Conservation (phyloP, 306 rosid genomes). For the Ammopiptanthus mongolicus region DNA sequence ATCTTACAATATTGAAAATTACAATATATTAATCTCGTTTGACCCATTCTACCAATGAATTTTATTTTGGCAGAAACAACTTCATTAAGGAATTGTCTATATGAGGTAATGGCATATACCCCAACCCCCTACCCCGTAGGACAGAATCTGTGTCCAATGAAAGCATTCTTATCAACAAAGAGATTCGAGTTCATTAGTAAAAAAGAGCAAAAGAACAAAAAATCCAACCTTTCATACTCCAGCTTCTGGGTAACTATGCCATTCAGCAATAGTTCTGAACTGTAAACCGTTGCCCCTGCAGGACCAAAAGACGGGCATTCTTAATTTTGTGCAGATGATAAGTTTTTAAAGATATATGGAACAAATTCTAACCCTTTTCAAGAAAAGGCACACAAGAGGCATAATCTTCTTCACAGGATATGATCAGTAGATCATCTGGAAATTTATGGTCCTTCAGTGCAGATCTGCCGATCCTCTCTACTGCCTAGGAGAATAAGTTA, state of each 20-base stretch:
- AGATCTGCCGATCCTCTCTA: conserved; percentile 68
- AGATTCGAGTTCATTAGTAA: neutral
- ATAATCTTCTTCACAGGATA: conserved; percentile 91
- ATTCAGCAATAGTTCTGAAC: conserved; percentile 85
- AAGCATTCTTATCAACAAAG: neutral
- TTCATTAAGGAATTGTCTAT: neutral
- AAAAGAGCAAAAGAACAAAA: conserved; percentile 11
- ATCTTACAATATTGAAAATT: no score
- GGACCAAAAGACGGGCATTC: conserved; percentile 12
- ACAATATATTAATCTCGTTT: no score
- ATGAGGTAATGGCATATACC: neutral
- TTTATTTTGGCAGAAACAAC: conserved; percentile 8
- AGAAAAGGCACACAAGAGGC: conserved; percentile 67
- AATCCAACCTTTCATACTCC: conserved; percentile 71
- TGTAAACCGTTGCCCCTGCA: conserved; percentile 75
- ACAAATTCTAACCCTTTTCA: conserved; percentile 62
- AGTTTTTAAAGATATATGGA: neutral
- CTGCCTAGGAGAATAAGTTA: conserved; percentile 38
- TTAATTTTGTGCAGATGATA: neutral
- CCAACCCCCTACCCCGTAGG: neutral
- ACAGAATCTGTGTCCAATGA: neutral
- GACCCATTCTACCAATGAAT: no score
- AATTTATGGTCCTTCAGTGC: conserved; percentile 43
- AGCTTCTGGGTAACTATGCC: conserved; percentile 93
- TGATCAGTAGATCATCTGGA: conserved; percentile 69